A percentile compares a stretch with the other conserved stretches of the same genome.
phyloP scores from a whole-genome alignment of 495 filamentous ascomycete species.

The Tirmania nivea region DNA sequence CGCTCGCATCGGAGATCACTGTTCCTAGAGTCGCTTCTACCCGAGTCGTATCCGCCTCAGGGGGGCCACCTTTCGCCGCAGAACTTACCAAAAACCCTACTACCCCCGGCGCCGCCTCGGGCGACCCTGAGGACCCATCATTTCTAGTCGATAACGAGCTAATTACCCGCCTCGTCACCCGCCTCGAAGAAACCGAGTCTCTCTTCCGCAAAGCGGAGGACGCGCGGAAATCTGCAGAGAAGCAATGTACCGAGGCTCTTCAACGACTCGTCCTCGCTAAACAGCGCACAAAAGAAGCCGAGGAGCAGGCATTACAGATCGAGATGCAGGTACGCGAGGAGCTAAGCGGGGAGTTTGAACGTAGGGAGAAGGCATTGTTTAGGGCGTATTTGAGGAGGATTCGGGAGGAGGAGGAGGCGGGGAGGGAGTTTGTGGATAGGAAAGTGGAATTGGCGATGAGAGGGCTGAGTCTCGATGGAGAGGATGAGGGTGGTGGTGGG shows the following conservation, averaged over 20 bases:
- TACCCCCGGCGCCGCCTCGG: conserved; percentile 22
- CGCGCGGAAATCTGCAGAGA: conserved; percentile 33
- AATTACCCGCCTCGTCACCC: conserved; percentile 49
- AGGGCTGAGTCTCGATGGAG: conserved; percentile 24
- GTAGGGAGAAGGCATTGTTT: conserved; percentile 47
- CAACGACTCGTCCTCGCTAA: too few relatives aligned
- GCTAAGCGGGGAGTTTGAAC: conserved; percentile 68
- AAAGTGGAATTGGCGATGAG: conserved; percentile 74
- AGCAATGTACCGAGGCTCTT: conserved; percentile 1
- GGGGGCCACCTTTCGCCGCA: conserved; percentile 15
- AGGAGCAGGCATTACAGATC: conserved; percentile 33
- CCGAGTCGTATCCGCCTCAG: conserved; percentile 7
- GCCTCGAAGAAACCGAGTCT: conserved; percentile 42
- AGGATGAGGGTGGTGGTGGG: conserved; percentile 23
- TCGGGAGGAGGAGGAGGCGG: conserved; percentile 46
- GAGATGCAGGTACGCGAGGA: conserved; percentile 84
- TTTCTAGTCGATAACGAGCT: conserved; percentile 55
- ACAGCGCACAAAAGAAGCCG: too few relatives aligned
- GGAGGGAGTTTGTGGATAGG: conserved; percentile 68
- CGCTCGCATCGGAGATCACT: conserved; percentile 78
- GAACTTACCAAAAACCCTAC: conserved; percentile 23
- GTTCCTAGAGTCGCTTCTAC: conserved; percentile 39
- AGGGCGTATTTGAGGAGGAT: conserved; percentile 51
- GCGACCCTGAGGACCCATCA: conserved; percentile 31
- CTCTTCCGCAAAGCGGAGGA: conserved; percentile 36